Evolutionary conservation across 1,284 basidiomycete genomes (phyloP).

Genomic region (Stygiomarasmius scandens): DNA sequence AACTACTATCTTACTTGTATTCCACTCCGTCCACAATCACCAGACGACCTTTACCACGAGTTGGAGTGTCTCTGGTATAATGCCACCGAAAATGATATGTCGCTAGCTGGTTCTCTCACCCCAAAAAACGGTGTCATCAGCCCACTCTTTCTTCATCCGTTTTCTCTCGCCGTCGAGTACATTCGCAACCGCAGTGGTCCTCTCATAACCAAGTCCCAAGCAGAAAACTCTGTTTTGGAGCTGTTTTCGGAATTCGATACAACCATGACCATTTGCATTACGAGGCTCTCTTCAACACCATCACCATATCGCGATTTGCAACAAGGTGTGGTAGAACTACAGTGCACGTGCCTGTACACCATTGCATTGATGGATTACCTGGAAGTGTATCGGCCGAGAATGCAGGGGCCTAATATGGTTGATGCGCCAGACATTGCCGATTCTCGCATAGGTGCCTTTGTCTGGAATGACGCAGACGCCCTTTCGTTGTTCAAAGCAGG

Average conservation of each 20-base stretch:
- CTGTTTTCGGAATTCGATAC: not conserved
- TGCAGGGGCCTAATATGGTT: too few relatives aligned
- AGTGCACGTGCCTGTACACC: not conserved
- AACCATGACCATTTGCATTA: not conserved
- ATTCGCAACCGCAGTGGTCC: not conserved
- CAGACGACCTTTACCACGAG: not conserved
- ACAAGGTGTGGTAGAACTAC: constrained; percentile 2
- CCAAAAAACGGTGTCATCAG: not conserved
- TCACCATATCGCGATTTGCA: not conserved
- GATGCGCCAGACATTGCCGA: not conserved
- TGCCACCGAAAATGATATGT: not conserved
- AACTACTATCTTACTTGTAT: constrained; percentile 1
- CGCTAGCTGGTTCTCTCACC: not conserved
- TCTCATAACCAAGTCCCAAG: not conserved
- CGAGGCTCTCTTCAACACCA: not conserved
- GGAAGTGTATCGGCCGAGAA: not conserved
- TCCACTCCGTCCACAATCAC: not conserved
- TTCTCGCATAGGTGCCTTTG: constrained; percentile 7
- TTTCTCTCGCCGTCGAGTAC: not conserved
- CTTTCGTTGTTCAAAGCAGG: not conserved
- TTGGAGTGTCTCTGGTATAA: not conserved
- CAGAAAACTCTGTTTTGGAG: not conserved
- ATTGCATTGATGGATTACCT: constrained; percentile 1
- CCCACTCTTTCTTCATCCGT: not conserved
- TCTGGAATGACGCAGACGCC: constrained; percentile 5